Percentiles rank a stretch among this genome's conserved stretches.
Evolutionary conservation across 768 basidiomycete genomes (phyloP).

Genomic region (Roridomyces roridus): DNA sequence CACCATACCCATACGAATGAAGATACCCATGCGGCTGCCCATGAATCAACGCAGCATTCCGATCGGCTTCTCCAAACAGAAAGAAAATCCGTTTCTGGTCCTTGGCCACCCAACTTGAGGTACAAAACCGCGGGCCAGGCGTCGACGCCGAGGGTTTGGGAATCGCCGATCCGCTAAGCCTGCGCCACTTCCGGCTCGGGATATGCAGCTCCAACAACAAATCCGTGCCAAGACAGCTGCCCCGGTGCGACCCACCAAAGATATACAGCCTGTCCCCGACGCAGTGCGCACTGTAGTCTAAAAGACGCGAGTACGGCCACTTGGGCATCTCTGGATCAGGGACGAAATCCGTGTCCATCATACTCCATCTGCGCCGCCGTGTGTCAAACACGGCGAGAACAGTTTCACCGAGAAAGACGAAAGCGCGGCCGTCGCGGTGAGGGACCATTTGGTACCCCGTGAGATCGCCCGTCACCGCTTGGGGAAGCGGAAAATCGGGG

Average conservation of each 20-base stretch:
- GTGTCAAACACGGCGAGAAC: slow-evolving; percentile 42
- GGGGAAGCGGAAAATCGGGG: slow-evolving; percentile 31
- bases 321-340: slow-evolving; percentile 18
- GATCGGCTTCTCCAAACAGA: slow-evolving; percentile 43
- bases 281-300: slow-evolving; percentile 29
- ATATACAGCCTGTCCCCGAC: slow-evolving; percentile 41
- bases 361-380: slow-evolving; percentile 37
- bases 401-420: slow-evolving; percentile 40
- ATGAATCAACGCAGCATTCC: slow-evolving; percentile 31
- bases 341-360: slow-evolving; percentile 32
- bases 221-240: slow-evolving; percentile 39
- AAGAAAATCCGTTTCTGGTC: slow-evolving; percentile 38
- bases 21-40: slow-evolving; percentile 29
- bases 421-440: slow-evolving; percentile 35
- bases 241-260: slow-evolving; percentile 40
- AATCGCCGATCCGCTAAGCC: slow-evolving; percentile 28
- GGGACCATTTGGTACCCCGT: slow-evolving; percentile 30
- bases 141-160: slow-evolving; percentile 22
- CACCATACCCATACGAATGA: slow-evolving; percentile 27
- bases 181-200: slow-evolving; percentile 36
- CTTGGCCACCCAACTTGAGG: slow-evolving; percentile 41
- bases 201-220: slow-evolving; percentile 45
- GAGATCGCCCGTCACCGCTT: slow-evolving; percentile 16
- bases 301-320: slow-evolving; percentile 32
- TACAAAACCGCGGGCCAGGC: slow-evolving; percentile 41